These are phyloP conservation scores for Colletotrichum falcatum DNA, from an alignment of 2,329 filamentous ascomycete species.

Conservation along the genomic window DNA sequence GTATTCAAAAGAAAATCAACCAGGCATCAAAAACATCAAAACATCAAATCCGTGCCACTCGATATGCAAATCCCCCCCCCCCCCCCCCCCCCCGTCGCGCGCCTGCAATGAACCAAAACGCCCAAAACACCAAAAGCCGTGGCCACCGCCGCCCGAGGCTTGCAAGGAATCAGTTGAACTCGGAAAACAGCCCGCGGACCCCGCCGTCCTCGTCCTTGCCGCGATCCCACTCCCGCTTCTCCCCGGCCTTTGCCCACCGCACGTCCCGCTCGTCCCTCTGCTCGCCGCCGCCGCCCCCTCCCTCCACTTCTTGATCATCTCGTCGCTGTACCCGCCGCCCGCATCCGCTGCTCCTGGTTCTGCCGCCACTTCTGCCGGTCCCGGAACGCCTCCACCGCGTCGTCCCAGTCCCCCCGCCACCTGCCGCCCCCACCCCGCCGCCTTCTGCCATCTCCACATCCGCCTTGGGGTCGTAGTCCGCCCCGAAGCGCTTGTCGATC, in stretches of 20 bases:
- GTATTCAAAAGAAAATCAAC: too few relatives aligned
- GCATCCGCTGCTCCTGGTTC: constrained; percentile 80
- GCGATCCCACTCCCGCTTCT: constrained; percentile 71
- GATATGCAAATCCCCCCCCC: background rate
- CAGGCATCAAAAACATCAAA: background rate
- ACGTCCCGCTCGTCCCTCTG: constrained; percentile 73
- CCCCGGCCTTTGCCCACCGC: constrained; percentile 77
- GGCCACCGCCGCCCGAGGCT: background rate
- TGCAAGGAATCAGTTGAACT: constrained; percentile 28
- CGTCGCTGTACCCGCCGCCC: constrained; percentile 80
- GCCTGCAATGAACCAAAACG: background rate
- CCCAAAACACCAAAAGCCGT: background rate
- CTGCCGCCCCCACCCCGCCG: constrained; percentile 55
- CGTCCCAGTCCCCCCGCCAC: constrained; percentile 82
- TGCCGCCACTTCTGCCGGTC: constrained; percentile 84
- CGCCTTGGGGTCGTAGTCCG: constrained; percentile 68
- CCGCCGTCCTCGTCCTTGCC: constrained; percentile 57
- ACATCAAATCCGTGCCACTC: background rate
- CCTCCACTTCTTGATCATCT: constrained; percentile 79
- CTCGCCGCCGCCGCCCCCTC: constrained; percentile 55
- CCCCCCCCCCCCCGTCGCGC: too few relatives aligned
- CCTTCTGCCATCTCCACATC: constrained; percentile 66
- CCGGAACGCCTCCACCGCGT: constrained; percentile 80
- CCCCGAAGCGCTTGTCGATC: constrained; percentile 85
- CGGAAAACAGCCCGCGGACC: constrained; percentile 38